Percentiles rank a stretch among this genome's conserved stretches.
Conservation (phyloP, 2,329 filamentous ascomycete species). For the Plectosphaerella sp. region DNA sequence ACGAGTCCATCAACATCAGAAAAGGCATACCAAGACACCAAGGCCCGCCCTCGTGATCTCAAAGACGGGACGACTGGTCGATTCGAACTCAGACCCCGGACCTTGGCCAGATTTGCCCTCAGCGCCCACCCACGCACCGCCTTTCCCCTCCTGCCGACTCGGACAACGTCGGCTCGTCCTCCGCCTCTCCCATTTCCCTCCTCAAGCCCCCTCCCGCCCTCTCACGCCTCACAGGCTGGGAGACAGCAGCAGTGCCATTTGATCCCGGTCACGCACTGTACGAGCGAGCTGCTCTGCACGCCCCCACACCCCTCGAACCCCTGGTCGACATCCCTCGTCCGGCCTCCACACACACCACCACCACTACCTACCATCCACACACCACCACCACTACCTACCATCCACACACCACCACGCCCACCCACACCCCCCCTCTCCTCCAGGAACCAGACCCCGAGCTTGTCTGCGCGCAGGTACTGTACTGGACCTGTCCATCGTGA, state of each 20-base stretch:
- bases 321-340: constrained; percentile 4
- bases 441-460: constrained; percentile 18
- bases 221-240: neutral
- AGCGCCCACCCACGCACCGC: neutral
- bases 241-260: constrained; percentile 1
- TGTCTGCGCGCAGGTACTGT: constrained; percentile 34
- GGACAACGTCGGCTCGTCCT: neutral
- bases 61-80: neutral
- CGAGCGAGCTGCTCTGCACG: constrained; percentile 1
- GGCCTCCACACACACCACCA: constrained; percentile 10
- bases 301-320: constrained; percentile 10
- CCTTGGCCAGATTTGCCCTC: neutral
- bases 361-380: neutral
- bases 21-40: neutral
- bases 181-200: neutral
- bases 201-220: neutral
- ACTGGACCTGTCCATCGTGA: constrained; percentile 16
- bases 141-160: neutral
- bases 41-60: constrained; percentile 3
- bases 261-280: constrained; percentile 2
- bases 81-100: neutral
- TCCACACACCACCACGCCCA: neutral
- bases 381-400: too few relatives aligned
- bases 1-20: constrained; percentile 1
- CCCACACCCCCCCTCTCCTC: constrained; percentile 5